Conservation (phyloP, 768 basidiomycete genomes). For the Mycena metata region DNA sequence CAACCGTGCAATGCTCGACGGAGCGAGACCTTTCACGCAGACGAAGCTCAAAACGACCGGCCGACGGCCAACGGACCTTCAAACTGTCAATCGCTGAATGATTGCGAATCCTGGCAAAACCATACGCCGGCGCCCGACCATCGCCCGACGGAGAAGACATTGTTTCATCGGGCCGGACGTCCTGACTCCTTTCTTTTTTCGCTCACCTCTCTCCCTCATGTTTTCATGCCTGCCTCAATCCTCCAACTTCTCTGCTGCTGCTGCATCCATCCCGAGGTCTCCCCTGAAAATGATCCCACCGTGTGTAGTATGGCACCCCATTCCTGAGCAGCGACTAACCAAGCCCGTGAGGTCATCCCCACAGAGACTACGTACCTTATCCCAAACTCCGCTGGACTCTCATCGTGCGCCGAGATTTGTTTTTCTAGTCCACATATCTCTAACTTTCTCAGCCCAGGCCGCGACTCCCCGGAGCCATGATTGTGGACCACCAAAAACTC, state of each 20-base stretch:
- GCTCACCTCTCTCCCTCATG: not conserved
- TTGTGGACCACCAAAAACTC: conserved; percentile 62
- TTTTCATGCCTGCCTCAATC: conserved; percentile 16
- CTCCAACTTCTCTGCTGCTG: conserved; percentile 15
- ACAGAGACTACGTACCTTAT: conserved; percentile 19
- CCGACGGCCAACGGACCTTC: no score
- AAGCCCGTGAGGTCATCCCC: conserved; percentile 12
- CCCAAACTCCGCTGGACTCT: not conserved
- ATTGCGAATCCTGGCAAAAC: no score
- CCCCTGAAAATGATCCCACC: conserved; percentile 13
- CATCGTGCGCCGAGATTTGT: not conserved
- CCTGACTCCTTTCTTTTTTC: conserved; percentile 21
- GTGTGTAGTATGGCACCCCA: not conserved
- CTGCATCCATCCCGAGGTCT: not conserved
- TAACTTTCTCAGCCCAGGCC: not conserved
- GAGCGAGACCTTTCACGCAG: no score
- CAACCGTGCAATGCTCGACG: no score
- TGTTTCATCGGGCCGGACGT: not conserved
- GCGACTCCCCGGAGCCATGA: not conserved
- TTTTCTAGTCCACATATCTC: not conserved
- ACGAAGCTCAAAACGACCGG: no score
- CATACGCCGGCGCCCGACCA: no score
- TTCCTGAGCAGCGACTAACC: not conserved
- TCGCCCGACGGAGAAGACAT: no score
- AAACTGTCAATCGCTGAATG: no score